Base-by-base conservation (phyloP, 495 filamentous ascomycete species). In the Penicillium daleae region DNA sequence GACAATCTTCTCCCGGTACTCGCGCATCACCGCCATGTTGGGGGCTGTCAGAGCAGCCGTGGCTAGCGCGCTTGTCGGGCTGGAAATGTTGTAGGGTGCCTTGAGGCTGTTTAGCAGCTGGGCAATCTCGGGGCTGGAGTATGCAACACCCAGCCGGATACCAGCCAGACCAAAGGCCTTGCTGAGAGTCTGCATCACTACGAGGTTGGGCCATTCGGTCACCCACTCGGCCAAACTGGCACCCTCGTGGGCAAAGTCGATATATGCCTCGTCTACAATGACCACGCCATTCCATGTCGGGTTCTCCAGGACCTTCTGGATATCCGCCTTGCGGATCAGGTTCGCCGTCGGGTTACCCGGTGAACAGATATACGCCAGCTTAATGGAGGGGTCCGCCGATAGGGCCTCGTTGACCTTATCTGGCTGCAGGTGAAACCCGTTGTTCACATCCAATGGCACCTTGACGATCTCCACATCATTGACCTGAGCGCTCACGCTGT, bases 151-250 rank as follows among this genome's bases (percentile, higher is more conserved):
- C 7, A 97, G 86, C 4, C 95, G 83, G 68, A 98, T 97, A 17
- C 95, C 95, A 2, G 95, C 95, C 60, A 99, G 83, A 2, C 95
- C 95, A 69, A 99, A 99, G 0, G 92, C 95, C 75, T 99, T 99
- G 69, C 90, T 93, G 13, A 97, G 80, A 1, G 95, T 98, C 79
- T 99, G 95, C 93, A 97, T 95, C 37, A 99, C 92, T 22, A 97
- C 93, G 12, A 99, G 82, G 71, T 98, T 99, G n/a, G 94, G 93
- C 87, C 88, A 96, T 68, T 96, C 92, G 17, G 80, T 82, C 9
- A 95, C 94, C 91, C 90, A 96, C 72, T 96, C 90, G n/a, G 95
- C 95, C 19, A 97, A 82, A 71, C 87, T 91, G 33, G 89, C 85
- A 22, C 87, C 88, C 42, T 90, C 85, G 0, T 89, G 85, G 19